A percentile compares a stretch with the other conserved stretches of the same genome.
Conservation (phyloP, 352 stramenopile genomes). For the Phytophthora sp. region DNA sequence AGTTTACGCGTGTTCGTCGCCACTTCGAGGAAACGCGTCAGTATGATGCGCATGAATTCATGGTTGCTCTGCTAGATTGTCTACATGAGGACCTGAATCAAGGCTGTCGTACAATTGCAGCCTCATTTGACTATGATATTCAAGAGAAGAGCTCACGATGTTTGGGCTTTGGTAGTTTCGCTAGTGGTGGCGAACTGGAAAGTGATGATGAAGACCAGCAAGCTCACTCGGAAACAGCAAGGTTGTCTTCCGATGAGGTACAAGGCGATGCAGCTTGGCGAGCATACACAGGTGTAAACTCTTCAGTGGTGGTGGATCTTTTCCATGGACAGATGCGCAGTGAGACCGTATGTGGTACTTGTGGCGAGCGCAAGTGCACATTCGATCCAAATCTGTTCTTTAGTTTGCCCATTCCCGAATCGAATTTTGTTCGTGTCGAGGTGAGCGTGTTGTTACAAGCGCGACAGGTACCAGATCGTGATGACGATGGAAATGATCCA, state of each 20-base stretch:
- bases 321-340: conserved; percentile 96
- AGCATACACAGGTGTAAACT: conserved; percentile 91
- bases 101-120: conserved; percentile 39
- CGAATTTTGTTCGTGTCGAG: conserved; percentile 71
- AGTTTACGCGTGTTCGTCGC: conserved; percentile 64
- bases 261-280: conserved; percentile 93
- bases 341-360: conserved; percentile 94
- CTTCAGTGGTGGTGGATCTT: conserved; percentile 96
- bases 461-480: conserved; percentile 24
- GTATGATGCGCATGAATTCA: conserved; percentile 96
- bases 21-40: conserved; percentile 88
- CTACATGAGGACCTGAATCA: conserved; percentile 99
- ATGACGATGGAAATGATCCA: conserved; percentile 3
- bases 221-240: conserved; percentile 2
- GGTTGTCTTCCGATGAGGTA: conserved; percentile 60
- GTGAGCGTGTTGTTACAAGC: conserved; percentile 71
- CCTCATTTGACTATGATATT: conserved; percentile 26
- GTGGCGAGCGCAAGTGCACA: conserved; percentile 93
- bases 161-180: conserved; percentile 34
- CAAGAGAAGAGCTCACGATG: conserved; percentile 40
- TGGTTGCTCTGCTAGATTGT: conserved; percentile 97
- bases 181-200: conserved; percentile 41
- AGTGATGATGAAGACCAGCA: conserved; percentile 42
- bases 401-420: conserved; percentile 93
- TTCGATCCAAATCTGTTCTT: conserved; percentile 98